Evolutionary conservation across 257 asterid species (phyloP).

Genomic region (Salvia splendens): DNA sequence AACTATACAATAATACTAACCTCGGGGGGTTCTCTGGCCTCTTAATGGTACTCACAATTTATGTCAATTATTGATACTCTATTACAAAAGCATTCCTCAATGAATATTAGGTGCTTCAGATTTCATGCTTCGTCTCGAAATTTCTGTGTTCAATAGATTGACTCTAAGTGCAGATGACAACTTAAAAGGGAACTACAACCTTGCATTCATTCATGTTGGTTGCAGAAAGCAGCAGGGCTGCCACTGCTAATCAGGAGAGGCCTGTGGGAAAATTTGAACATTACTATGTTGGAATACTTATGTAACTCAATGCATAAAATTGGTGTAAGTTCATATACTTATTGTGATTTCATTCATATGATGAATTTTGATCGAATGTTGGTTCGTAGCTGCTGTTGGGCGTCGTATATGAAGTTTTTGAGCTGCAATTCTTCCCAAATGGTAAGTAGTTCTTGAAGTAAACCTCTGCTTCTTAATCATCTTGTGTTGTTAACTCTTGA

Average conservation of each 20-base stretch:
- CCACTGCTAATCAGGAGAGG: conserved; percentile 24
- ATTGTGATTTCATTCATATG: background rate
- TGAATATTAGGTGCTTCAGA: no score
- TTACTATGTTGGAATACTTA: conserved; percentile 7
- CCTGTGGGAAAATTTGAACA: conserved; percentile 8
- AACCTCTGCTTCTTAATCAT: background rate
- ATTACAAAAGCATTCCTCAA: no score
- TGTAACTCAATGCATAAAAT: conserved; percentile 9
- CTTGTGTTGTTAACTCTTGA: background rate
- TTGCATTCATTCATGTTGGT: background rate
- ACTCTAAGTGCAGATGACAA: background rate
- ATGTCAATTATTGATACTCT: background rate
- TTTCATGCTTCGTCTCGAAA: no score
- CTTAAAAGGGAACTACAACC: background rate
- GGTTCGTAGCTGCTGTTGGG: conserved; percentile 27
- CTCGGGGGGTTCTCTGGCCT: conserved; percentile 18
- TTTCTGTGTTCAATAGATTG: no score
- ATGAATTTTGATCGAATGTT: background rate
- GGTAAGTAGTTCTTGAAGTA: conserved; percentile 2
- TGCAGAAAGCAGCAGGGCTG: conserved; percentile 27
- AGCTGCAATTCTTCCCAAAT: conserved; percentile 29
- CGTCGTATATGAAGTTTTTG: conserved; percentile 19
- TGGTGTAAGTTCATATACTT: conserved; percentile 21
- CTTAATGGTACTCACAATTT: conserved; percentile 14
- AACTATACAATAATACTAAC: conserved; percentile 20